These are phyloP conservation scores for Chaetomiaceae sp. DNA, from an alignment of 2,329 filamentous ascomycete species.

Conservation along the genomic window DNA sequence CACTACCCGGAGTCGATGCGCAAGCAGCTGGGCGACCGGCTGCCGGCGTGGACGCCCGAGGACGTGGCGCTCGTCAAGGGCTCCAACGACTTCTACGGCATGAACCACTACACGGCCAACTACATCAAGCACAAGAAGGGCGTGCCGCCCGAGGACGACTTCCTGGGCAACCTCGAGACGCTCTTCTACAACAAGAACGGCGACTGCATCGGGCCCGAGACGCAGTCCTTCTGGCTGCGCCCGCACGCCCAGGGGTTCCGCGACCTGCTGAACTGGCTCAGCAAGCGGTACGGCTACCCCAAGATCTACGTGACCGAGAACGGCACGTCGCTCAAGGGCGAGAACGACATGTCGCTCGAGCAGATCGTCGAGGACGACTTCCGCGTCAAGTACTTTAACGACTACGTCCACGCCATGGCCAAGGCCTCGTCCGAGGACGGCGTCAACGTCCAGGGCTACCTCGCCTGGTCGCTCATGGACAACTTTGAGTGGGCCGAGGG, in stretches of 20 bases:
- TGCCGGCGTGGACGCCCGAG: conserved; percentile 69
- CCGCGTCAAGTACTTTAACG: conserved; percentile 71
- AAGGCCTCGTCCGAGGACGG: conserved; percentile 66
- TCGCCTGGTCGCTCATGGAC: conserved; percentile 82
- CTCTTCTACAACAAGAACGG: conserved; percentile 67
- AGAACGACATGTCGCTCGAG: conserved; percentile 69
- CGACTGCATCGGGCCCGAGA: conserved; percentile 73
- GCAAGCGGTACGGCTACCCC: conserved; percentile 69
- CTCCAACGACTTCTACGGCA: conserved; percentile 91
- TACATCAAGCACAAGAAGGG: conserved; percentile 71
- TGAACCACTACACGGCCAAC: conserved; percentile 91
- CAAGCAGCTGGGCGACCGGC: conserved; percentile 70
- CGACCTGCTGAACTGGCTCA: conserved; percentile 71
- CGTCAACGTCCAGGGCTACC: conserved; percentile 74
- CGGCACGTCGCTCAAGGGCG: conserved; percentile 76
- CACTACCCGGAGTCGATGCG: conserved; percentile 81
- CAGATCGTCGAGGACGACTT: conserved; percentile 77
- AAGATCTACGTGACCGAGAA: conserved; percentile 88
- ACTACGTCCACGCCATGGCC: conserved; percentile 73
- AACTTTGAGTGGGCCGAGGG: conserved; percentile 94
- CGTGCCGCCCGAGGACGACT: conserved; percentile 60
- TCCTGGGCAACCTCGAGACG: conserved; percentile 70
- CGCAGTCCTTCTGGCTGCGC: conserved; percentile 75
- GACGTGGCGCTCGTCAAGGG: conserved; percentile 71
- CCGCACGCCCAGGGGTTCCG: conserved; percentile 74